These are phyloP conservation scores for Colletotrichum euphorbiae DNA, from an alignment of 2,329 filamentous ascomycete species.

Conservation along the genomic window DNA sequence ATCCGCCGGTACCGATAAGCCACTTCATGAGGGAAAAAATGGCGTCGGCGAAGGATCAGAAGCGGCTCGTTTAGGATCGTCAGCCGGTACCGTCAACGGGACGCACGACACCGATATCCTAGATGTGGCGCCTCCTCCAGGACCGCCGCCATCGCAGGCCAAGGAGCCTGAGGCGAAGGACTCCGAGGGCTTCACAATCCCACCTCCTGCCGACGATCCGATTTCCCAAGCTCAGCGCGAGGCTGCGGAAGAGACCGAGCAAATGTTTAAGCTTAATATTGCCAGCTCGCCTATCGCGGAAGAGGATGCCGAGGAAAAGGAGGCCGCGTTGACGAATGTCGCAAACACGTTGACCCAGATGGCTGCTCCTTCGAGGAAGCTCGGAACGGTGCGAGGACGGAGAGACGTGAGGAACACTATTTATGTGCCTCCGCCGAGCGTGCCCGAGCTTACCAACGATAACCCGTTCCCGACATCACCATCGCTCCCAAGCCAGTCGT, in stretches of 20 bases:
- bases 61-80: slow-evolving; percentile 46
- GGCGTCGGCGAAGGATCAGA: slow-evolving; percentile 55
- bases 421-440: slow-evolving; percentile 70
- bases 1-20: slow-evolving; percentile 45
- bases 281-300: slow-evolving; percentile 82
- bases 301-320: slow-evolving; percentile 78
- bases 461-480: slow-evolving; percentile 51
- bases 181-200: slow-evolving; percentile 81
- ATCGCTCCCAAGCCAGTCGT: slow-evolving; percentile 49
- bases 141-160: slow-evolving; percentile 61
- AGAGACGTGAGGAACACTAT: slow-evolving; percentile 93
- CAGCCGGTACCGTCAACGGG: slow-evolving; percentile 59
- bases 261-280: slow-evolving; percentile 83
- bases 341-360: slow-evolving; percentile 76
- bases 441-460: slow-evolving; percentile 50
- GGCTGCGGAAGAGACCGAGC: slow-evolving; percentile 70
- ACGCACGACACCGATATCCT: slow-evolving; percentile 59
- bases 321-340: slow-evolving; percentile 80
- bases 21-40: slow-evolving; percentile 58
- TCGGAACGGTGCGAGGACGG: slow-evolving; percentile 85
- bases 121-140: slow-evolving; percentile 64
- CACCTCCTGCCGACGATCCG: slow-evolving; percentile 69
- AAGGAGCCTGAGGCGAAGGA: slow-evolving; percentile 65
- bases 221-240: slow-evolving; percentile 81
- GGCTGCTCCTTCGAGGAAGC: slow-evolving; percentile 74